These are phyloP conservation scores for Candida vaughaniae DNA, from an alignment of 805 yeast genomes.

Conservation along the genomic window DNA sequence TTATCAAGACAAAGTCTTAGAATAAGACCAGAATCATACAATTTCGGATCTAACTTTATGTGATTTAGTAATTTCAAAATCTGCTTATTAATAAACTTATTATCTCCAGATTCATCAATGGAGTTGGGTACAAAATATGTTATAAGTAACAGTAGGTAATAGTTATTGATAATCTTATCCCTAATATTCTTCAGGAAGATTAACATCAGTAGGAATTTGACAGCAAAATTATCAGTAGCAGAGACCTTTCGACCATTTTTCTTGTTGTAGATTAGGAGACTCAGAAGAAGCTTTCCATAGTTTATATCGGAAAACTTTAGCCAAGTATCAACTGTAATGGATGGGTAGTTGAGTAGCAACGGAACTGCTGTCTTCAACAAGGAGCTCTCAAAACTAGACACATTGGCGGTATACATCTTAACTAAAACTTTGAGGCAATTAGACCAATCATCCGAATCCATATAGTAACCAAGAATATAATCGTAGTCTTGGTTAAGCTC, in stretches of 20 bases:
- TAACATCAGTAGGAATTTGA: conserved; percentile 60
- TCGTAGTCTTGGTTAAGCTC: conserved; percentile 64
- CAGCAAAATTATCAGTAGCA: conserved; percentile 56
- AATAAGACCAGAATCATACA: conserved; percentile 71
- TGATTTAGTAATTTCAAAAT: conserved; percentile 30
- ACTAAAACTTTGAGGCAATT: conserved; percentile 62
- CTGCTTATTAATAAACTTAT: conserved; percentile 20
- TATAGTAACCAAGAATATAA: conserved; percentile 67
- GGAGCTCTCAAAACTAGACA: conserved; percentile 20
- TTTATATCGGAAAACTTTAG: conserved; percentile 54
- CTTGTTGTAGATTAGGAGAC: conserved; percentile 68
- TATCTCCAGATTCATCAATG: background rate
- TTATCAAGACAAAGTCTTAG: conserved; percentile 68
- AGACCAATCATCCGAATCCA: conserved; percentile 69
- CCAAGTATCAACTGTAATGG: conserved; percentile 77
- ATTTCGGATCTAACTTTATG: conserved; percentile 20
- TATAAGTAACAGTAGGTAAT: conserved; percentile 66
- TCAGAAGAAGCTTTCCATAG: conserved; percentile 68
- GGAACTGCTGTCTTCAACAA: conserved; percentile 71
- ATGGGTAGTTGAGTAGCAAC: conserved; percentile 65
- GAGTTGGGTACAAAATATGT: conserved; percentile 25
- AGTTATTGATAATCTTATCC: conserved; percentile 59
- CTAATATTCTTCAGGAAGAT: conserved; percentile 38
- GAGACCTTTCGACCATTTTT: conserved; percentile 32
- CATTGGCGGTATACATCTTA: conserved; percentile 38